Evolutionary conservation across 2,329 filamentous ascomycete species (phyloP), one percentile per base, ranked within the genome.

Genomic region (Cladophialophora exuberans): DNA sequence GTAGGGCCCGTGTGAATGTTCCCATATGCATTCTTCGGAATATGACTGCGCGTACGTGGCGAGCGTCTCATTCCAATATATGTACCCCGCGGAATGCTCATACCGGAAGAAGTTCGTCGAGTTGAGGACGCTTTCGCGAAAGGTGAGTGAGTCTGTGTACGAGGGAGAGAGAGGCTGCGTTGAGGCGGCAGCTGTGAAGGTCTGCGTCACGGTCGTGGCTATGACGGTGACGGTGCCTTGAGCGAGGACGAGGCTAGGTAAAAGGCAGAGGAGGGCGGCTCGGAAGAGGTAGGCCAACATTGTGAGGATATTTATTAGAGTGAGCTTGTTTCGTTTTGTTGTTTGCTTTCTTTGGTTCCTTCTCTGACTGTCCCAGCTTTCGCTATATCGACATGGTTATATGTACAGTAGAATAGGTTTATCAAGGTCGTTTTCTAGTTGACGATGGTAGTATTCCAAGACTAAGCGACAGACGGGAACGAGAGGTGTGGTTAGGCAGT

Each of bases 41-140:
- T 78, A 89, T 1, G 73, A 64, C 3, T 63, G 57, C 0, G 86
- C 85, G 57, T 78, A 85, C 3, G 69, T 64, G 1, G 81, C 81
- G 5, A 88, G 76, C 0, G 84, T 86, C 4, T 71, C 64, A 72
- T 91, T 90, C 87, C 87, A 91, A 3, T 62, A 57, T 2, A 90
- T 65, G 1, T 71, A 67, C 0, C 72, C 71, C 26, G 85, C 86
- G 62, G 84, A 83, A 72, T 90, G 85, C 57, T 83, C 70, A 5
- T 62, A 59, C 18, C 88, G 83, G 73, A 86, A 89, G 43, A 75
- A 70, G 69, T 91, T 90, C 31, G 84, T 88, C 62, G 78, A 79
- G 67, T 83, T 79, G 49, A 91, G 78, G 20, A 89, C 71, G n/a
- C 82, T 79, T 11, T 69, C 65, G 51, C 73, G 61, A 68, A 83